Conservation (phyloP, 1,284 basidiomycete genomes). For the Apiotrichum sp. region DNA sequence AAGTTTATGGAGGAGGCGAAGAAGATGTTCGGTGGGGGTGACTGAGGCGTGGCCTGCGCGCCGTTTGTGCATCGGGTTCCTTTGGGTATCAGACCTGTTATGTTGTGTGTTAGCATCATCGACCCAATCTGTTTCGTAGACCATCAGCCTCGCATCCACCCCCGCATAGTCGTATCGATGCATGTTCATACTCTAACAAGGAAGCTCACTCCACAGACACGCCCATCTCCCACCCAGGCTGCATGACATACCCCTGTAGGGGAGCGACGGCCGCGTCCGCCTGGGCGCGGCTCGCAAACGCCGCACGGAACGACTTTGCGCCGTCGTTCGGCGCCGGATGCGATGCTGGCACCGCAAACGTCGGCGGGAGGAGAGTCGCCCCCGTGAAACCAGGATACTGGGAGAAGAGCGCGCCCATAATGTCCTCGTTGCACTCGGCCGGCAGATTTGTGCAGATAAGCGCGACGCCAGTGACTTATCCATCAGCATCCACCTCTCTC, state of each 20-base stretch:
- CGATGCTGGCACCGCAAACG: slow-evolving; percentile 24
- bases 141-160: too few relatives aligned
- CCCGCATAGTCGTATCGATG: neutral
- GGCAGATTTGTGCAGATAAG: slow-evolving; percentile 40
- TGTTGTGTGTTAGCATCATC: too few relatives aligned
- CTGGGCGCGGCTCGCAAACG: slow-evolving; percentile 25
- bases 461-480: neutral
- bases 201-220: slow-evolving; percentile 21
- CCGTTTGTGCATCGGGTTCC: too few relatives aligned
- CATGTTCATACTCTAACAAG: neutral
- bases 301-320: slow-evolving; percentile 31
- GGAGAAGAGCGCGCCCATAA: slow-evolving; percentile 30
- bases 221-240: slow-evolving; percentile 42
- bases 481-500: neutral
- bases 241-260: slow-evolving; percentile 38
- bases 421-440: slow-evolving; percentile 34
- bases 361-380: slow-evolving; percentile 19
- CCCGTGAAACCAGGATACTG: slow-evolving; percentile 33
- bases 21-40: too few relatives aligned
- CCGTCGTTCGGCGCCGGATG: slow-evolving; percentile 31
- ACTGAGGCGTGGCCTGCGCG: too few relatives aligned
- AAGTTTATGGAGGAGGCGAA: too few relatives aligned
- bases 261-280: slow-evolving; percentile 24
- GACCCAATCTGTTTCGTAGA: too few relatives aligned
- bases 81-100: too few relatives aligned